Base-by-base conservation (phyloP, 805 yeast species). In the Zygoascus tannicola region DNA sequence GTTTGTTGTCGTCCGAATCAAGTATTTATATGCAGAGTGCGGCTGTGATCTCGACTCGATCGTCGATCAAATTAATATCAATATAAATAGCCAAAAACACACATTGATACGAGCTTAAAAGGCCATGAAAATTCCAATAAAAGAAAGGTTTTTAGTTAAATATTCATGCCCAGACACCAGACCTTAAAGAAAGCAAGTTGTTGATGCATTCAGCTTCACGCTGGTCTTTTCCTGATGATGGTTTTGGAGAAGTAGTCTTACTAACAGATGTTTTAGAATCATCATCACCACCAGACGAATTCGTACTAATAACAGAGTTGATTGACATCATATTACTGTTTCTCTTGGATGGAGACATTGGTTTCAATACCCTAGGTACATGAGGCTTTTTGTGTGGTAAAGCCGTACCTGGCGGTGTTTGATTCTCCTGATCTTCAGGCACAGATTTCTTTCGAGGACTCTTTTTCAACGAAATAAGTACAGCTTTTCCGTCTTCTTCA, bases 401-500 rank as follows among this genome's bases (percentile, higher is more conserved):
- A 7, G 12, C 7, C 30, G 44, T 18, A 26, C 30, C 30, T 8
- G 30, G 30, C 10, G 7, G 7, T 12, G 7, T 12, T 26, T 26
- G 7, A 34, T 10, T 40, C n/a, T 41, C 4, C 21, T 41, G 19
- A 4, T 41, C 37, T 16, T 12, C 34, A 15, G 8, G 19, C 10
- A 7, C 14, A 8, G 40, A 21, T 8, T 22, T 30, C 8, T 20
- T 22, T 12, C 21, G 12, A 22, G 35, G n/a, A 43, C 32, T 26
- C 33, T 21, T 37, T 26, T 37, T 37, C 5, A 37, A 19, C n/a
- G 40, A 26, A 14, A 61, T 61, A 20, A 65, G 56, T 52, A 61
- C 58, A 7, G 69, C 69, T 47, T 60, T 60, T 23, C 69, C 69
- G 46, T 64, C 69, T 22, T 37, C 33, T 19, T 57, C 57, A 2